phyloP scores from a whole-genome alignment of 495 filamentous ascomycete genomes.

The Penicillium longicatenatum region DNA sequence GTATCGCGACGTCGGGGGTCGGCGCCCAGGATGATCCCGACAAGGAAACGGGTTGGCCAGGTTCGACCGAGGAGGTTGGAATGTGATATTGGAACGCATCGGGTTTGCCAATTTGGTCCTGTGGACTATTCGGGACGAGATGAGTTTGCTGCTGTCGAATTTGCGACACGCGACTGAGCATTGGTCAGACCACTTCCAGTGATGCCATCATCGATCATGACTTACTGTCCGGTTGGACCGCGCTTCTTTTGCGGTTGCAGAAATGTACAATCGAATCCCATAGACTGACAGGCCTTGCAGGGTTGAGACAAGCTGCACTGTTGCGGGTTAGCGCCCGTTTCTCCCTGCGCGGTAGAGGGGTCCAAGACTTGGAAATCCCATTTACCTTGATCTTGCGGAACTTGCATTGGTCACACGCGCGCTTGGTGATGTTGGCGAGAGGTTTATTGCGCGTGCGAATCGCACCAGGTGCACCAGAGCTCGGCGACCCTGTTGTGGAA shows the following conservation, averaged over 20 bases:
- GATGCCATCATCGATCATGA: constrained; percentile 13
- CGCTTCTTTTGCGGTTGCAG: constrained; percentile 48
- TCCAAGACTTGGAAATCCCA: background rate
- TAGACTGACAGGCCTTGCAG: constrained; percentile 39
- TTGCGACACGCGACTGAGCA: constrained; percentile 40
- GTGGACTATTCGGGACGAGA: constrained; percentile 18
- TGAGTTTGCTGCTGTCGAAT: constrained; percentile 44
- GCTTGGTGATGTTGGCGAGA: constrained; percentile 31
- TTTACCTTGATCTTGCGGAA: constrained; percentile 47
- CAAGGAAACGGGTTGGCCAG: constrained; percentile 22
- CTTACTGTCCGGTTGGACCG: constrained; percentile 46
- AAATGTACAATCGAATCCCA: constrained; percentile 50
- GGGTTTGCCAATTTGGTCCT: constrained; percentile 19
- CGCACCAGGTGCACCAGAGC: constrained; percentile 21
- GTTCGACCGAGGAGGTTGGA: constrained; percentile 22
- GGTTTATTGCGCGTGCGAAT: constrained; percentile 35
- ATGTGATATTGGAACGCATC: constrained; percentile 26
- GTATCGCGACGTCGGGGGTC: constrained; percentile 23
- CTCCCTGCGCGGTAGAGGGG: constrained; percentile 9
- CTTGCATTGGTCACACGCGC: constrained; percentile 48
- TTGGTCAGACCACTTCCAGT: constrained; percentile 9
- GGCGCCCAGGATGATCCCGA: constrained; percentile 26
- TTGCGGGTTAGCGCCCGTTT: constrained; percentile 19
- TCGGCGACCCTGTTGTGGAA: constrained; percentile 23
- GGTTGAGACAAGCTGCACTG: constrained; percentile 46